Base-by-base conservation (phyloP, 176 grass and related monocot species). In the Cenchrus fungigraminus region DNA sequence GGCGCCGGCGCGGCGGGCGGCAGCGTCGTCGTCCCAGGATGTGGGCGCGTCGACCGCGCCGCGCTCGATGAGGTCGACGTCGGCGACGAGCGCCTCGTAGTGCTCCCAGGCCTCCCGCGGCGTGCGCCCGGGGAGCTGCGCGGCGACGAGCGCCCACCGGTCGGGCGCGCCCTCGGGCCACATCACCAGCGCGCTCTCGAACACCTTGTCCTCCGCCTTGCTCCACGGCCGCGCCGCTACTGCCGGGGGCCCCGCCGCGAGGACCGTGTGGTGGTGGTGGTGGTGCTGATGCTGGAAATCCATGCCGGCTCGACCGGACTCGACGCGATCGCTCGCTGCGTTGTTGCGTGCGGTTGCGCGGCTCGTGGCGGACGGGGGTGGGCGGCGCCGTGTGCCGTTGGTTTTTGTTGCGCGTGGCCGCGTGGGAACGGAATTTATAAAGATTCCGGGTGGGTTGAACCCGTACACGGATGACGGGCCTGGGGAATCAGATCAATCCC, bases 191-290 rank as follows among this genome's bases (percentile, higher is more conserved):
- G 94, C 94, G 34, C 62, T 87, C 89, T 99, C 97, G 88, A 99
- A 97, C 82, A 73, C 42, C 90, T 99, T 99, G 89, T 99, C 94
- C 86, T 99, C 97, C 43, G 44, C 59, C 87, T 87, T 88, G 67
- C 79, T 91, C 97, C 97, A 99, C 44, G 78, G 86, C 72, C 59
- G 40, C 20, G 31, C 52, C 69, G 14, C 12, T 28, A 9, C 1
- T 22, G 12, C 1, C 54, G 71, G 8, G 9, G 16, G 46, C 34
- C 52, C 37, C 1, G 22, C 78, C 50, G 72, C 65, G 64, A 22
- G 64, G 49, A 78, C 13, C 20, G 31, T 53, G 22, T 16, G 25
- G 40, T 46, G 11, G 6, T 47, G 70, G 19, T 6, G 12, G 4
- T 6, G 58, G 3, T 40, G 5, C 16, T 25, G 13, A 71, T 57